Evolutionary conservation across 768 basidiomycete genomes (phyloP).

Genomic region (Fomitopsis serialis): DNA sequence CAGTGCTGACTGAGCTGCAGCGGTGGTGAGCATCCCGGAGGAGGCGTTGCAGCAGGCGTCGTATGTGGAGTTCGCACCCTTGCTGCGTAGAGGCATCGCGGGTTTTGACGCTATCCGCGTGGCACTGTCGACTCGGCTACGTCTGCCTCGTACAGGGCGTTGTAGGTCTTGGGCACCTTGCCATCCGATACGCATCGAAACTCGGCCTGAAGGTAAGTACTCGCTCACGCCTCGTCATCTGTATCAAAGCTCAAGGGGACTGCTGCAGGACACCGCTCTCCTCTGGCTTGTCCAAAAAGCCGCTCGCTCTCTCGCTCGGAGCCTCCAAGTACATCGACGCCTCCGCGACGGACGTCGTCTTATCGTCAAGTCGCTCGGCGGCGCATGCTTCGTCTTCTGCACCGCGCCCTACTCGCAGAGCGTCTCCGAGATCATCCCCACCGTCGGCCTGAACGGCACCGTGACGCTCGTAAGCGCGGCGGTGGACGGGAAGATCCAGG

Average conservation of each 20-base stretch:
- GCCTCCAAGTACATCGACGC: conserved; percentile 33
- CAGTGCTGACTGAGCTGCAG: not conserved
- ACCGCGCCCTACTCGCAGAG: conserved; percentile 23
- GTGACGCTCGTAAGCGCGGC: conserved; percentile 10
- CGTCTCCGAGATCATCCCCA: conserved; percentile 13
- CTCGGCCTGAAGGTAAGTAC: conserved; percentile 21
- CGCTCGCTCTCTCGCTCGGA: conserved; percentile 30
- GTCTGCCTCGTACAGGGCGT: conserved; percentile 34
- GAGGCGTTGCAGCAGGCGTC: conserved; percentile 8
- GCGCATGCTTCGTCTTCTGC: conserved; percentile 32
- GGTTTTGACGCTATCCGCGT: conserved; percentile 26
- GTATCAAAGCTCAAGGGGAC: not conserved
- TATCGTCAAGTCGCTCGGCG: conserved; percentile 30
- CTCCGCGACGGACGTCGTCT: conserved; percentile 20
- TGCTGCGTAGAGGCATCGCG: conserved; percentile 34
- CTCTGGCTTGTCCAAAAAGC: conserved; percentile 22
- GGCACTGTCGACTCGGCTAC: conserved; percentile 25
- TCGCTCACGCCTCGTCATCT: not conserved
- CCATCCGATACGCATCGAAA: conserved; percentile 22
- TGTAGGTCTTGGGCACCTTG: conserved; percentile 29
- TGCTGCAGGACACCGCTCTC: conserved; percentile 27
- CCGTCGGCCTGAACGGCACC: conserved; percentile 14
- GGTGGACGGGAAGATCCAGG: conserved; percentile 5
- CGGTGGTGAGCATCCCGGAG: conserved; percentile 8
- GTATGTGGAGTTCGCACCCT: conserved; percentile 21